phyloP scores from a whole-genome alignment of 1,284 basidiomycete genomes.

The Ceratobasidium sp. region DNA sequence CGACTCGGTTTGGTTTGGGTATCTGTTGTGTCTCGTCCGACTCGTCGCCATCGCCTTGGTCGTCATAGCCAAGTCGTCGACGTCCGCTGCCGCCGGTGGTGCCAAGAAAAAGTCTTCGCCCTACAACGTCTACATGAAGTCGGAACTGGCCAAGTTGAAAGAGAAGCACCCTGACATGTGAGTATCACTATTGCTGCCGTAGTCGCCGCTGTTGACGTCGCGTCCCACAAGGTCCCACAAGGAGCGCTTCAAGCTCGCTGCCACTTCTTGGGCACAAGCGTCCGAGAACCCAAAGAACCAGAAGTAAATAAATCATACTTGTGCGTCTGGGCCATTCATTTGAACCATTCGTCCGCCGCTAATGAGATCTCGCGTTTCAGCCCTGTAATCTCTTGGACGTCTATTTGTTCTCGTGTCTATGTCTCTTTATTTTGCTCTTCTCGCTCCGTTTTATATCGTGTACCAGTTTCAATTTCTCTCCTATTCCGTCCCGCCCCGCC shows the following conservation, averaged over 20 bases:
- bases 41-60: background rate
- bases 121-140: slow-evolving; percentile 51
- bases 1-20: background rate
- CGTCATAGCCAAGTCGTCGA: slow-evolving; percentile 46
- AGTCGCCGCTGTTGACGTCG: slow-evolving; percentile 13
- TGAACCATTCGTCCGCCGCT: background rate
- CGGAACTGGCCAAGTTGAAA: slow-evolving; percentile 50
- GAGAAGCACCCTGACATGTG: slow-evolving; percentile 50
- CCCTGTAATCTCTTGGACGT: slow-evolving; percentile 18
- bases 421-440: slow-evolving; percentile 23
- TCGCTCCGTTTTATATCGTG: slow-evolving; percentile 10
- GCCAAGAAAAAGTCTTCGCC: slow-evolving; percentile 50
- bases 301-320: slow-evolving; percentile 14
- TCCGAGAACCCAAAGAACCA: slow-evolving; percentile 51
- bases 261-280: slow-evolving; percentile 48
- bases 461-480: slow-evolving; percentile 21
- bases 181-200: background rate
- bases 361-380: background rate
- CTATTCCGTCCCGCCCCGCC: slow-evolving; percentile 1
- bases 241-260: slow-evolving; percentile 50
- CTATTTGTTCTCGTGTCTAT: background rate
- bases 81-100: slow-evolving; percentile 45
- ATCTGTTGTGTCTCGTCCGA: background rate
- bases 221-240: slow-evolving; percentile 36
- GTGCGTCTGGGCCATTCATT: background rate